Conservation (phyloP, 208 protist species). For the Crithidia fasciculata region DNA sequence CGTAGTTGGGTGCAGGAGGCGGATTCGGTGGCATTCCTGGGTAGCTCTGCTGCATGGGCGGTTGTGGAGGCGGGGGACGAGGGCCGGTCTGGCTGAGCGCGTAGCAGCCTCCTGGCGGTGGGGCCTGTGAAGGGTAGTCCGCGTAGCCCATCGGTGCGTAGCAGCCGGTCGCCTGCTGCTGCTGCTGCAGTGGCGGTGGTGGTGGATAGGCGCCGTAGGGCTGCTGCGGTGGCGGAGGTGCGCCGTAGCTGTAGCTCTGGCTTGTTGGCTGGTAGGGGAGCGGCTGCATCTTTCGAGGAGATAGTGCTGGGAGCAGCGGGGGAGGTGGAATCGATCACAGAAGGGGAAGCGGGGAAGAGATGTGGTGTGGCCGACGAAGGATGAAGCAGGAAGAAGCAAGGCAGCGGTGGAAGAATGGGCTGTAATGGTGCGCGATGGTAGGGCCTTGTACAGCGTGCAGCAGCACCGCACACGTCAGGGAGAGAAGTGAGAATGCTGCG, state of each 20-base stretch:
- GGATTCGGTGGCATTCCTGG: not conserved
- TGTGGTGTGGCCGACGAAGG: too few relatives aligned
- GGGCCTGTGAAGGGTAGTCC: constrained; percentile 16
- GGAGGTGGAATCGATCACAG: not conserved
- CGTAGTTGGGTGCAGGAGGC: constrained; percentile 24
- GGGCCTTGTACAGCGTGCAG: too few relatives aligned
- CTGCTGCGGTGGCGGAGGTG: constrained; percentile 1
- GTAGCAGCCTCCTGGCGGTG: constrained; percentile 18
- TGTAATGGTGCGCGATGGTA: too few relatives aligned
- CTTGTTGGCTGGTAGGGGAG: not conserved
- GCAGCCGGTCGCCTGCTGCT: not conserved
- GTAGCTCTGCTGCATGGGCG: constrained; percentile 4
- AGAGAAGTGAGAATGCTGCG: too few relatives aligned
- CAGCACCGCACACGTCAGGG: too few relatives aligned
- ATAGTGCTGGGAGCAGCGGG: not conserved
- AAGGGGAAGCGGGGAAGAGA: not conserved
- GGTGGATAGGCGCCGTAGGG: not conserved
- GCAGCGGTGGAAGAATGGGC: too few relatives aligned
- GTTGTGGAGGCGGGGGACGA: constrained; percentile 7
- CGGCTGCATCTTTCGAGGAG: not conserved
- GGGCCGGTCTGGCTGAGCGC: not conserved
- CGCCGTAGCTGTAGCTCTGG: not conserved
- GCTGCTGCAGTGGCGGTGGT: not conserved
- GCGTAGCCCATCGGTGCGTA: constrained; percentile 2
- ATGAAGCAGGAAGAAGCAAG: too few relatives aligned